Conservation (phyloP, 768 basidiomycete species). For the Suillus hirtellus region DNA sequence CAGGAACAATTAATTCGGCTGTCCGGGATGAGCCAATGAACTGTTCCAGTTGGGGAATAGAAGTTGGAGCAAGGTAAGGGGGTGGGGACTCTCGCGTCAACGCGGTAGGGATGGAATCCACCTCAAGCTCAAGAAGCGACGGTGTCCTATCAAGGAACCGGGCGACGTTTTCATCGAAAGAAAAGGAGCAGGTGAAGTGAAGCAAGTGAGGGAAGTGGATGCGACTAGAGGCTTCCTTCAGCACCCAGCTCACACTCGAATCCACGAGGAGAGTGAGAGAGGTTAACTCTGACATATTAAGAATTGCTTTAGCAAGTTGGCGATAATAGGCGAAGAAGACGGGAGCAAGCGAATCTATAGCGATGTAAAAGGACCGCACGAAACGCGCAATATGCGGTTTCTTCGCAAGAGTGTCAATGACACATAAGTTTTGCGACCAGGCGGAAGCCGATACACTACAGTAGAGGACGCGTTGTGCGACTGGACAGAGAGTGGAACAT, state of each 20-base stretch:
- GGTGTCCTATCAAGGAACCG: slow-evolving; percentile 59
- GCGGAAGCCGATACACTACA: slow-evolving; percentile 51
- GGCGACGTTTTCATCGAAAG: slow-evolving; percentile 58
- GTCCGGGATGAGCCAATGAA: slow-evolving; percentile 62
- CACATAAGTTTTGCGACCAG: slow-evolving; percentile 43
- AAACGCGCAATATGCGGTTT: slow-evolving; percentile 57
- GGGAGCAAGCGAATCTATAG: slow-evolving; percentile 41
- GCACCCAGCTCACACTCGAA: slow-evolving; percentile 53
- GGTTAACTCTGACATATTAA: slow-evolving; percentile 59
- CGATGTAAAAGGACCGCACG: slow-evolving; percentile 64
- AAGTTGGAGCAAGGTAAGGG: slow-evolving; percentile 30
- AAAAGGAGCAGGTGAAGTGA: slow-evolving; percentile 60
- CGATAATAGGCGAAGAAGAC: slow-evolving; percentile 49
- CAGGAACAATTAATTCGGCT: slow-evolving; percentile 58
- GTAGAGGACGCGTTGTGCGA: slow-evolving; percentile 66
- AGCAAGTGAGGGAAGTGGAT: slow-evolving; percentile 47
- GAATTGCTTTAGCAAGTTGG: slow-evolving; percentile 52
- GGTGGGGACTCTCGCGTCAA: slow-evolving; percentile 23
- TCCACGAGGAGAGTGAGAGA: slow-evolving; percentile 52
- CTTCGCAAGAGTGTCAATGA: slow-evolving; percentile 56
- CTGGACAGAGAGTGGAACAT: slow-evolving; percentile 39
- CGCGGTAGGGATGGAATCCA: slow-evolving; percentile 40
- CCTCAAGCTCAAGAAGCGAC: slow-evolving; percentile 56
- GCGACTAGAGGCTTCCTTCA: slow-evolving; percentile 33
- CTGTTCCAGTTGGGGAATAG: slow-evolving; percentile 48